Evolutionary conservation across 305 asterid species (phyloP).

Genomic region (Fraxinus ornus): DNA sequence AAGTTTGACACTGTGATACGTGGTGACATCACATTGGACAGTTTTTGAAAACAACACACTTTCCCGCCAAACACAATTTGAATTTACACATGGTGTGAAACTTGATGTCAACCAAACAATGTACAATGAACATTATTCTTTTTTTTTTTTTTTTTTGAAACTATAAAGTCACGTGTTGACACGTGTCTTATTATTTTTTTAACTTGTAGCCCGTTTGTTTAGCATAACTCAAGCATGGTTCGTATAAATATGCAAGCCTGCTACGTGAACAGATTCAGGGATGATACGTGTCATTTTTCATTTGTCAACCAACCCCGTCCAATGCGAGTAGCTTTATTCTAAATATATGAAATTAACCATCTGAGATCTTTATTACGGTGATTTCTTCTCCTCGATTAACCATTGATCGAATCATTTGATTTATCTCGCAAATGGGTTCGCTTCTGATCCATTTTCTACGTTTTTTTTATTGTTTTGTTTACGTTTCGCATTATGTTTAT

Average conservation of each 20-base stretch:
- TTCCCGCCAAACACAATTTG: too few species aligned
- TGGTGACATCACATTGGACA: too few species aligned
- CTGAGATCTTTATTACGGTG: slow-evolving; percentile 28
- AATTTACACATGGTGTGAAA: too few species aligned
- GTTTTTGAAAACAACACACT: too few species aligned
- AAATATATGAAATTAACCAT: neutral
- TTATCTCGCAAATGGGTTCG: slow-evolving; percentile 30
- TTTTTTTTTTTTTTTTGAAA: too few species aligned
- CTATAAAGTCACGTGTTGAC: neutral
- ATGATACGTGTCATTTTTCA: neutral
- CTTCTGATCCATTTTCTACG: slow-evolving; percentile 30
- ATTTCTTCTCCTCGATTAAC: slow-evolving; percentile 18
- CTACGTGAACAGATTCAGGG: neutral
- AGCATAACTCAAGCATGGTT: neutral
- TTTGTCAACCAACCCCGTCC: neutral
- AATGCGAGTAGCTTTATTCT: neutral
- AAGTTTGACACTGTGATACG: too few species aligned
- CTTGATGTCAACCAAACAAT: too few species aligned
- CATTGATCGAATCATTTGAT: slow-evolving; percentile 22
- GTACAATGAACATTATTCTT: too few species aligned
- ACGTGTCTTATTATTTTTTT: too few species aligned
- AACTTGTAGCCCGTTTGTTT: neutral
- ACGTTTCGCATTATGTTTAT: neutral
- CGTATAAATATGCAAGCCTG: neutral
- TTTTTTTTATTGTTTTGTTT: neutral